Evolutionary conservation across 1,284 basidiomycete genomes (phyloP), one percentile per base, ranked within the genome.

Genomic region (Mycena sp.): DNA sequence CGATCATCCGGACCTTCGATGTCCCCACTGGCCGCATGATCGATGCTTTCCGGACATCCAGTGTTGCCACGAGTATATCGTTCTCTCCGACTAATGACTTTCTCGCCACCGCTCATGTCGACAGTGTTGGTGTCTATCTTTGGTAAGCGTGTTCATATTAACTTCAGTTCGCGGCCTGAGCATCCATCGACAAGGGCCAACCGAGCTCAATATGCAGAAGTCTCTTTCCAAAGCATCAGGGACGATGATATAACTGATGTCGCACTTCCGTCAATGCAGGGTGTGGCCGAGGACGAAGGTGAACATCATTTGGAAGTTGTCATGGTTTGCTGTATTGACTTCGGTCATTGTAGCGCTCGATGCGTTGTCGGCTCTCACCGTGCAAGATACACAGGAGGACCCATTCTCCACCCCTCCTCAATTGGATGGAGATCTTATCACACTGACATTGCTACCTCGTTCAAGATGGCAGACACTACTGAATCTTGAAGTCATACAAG

Each of bases 81-180:
- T 98, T 99, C 75, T 98, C 95, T 0, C 98, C 98, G 0, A 93
- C 95, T 0, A 92, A 93, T 62, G 98, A 99, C 76, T 99, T 99
- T 79, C 78, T 99, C 60, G 98, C 98, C 0, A 98, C 96, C 2
- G 85, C 94, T 0, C 98, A 99, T 76, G 90, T 97, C 3, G 96
- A 98, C 73, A 95, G 91, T 63, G 90, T 98, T 45, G 98, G 96
- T 6, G 87, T 99, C 5, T 96, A 93, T 75, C 85, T 99, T 14
- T 99, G 98, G 96, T 91, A 71, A 62, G 84, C 66, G 30, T 4
- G 25, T 19, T n/a, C 12, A 7, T 54, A 25, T 12, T 35, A 9
- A 1, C 59, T 12, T 61, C 45, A 30, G 26, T 12, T 48, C 4
- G 46, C 9, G 4, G 30, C 21, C 40, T 56, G 44, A 58, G 49